Evolutionary conservation across 306 rosid genomes (phyloP).

Genomic region (Luffa acutangula): DNA sequence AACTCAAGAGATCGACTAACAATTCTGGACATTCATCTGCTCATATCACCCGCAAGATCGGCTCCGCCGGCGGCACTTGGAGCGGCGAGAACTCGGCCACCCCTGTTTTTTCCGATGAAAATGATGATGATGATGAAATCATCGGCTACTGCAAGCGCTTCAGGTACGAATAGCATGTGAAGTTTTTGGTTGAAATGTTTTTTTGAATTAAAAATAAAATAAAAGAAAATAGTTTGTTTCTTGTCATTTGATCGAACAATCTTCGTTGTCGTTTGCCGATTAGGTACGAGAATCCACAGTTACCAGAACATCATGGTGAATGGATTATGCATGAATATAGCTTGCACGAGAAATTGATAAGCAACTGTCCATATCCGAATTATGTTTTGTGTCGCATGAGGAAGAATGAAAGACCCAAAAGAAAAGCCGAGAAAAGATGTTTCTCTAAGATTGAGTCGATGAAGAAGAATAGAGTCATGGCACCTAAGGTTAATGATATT

Average conservation of each 20-base stretch:
- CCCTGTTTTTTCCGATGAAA: not conserved
- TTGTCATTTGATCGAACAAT: too few species aligned
- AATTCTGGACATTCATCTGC: not conserved
- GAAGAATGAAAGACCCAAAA: not conserved
- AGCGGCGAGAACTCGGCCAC: not conserved
- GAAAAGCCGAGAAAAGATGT: not conserved
- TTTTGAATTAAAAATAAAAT: too few species aligned
- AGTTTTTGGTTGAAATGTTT: too few species aligned
- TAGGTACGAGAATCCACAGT: not conserved
- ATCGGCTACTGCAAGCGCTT: not conserved
- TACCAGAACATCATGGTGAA: not conserved
- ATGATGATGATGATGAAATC: not conserved
- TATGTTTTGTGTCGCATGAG: not conserved
- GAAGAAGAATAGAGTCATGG: not conserved
- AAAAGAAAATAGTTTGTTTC: too few species aligned
- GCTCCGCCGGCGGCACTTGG: not conserved
- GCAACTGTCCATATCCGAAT: not conserved
- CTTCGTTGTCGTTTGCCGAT: not conserved
- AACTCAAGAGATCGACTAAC: not conserved
- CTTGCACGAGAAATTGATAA: not conserved
- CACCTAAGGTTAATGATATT: not conserved
- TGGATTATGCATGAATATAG: constrained; percentile 1
- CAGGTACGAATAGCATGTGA: not conserved
- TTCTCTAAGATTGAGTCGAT: not conserved
- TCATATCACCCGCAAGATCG: not conserved